A percentile compares a stretch with the other conserved stretches of the same genome.
These are phyloP conservation scores for Coemansia sp. DNA, from an alignment of 192 early-diverging fungal genomes.

Conservation along the genomic window DNA sequence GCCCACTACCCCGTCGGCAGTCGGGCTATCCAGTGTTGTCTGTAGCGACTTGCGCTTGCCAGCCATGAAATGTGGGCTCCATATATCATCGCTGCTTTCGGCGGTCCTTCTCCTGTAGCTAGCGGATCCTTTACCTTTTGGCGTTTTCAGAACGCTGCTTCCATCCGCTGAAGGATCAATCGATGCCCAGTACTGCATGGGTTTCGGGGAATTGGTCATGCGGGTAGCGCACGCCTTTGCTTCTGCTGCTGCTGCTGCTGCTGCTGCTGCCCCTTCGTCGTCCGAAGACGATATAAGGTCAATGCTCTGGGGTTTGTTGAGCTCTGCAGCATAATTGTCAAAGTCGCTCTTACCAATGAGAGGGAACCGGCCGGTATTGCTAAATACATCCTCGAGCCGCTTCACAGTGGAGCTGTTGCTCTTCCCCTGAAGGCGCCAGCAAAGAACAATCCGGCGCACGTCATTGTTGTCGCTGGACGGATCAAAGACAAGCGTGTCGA, in stretches of 20 bases:
- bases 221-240: neutral
- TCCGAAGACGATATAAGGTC: conserved; percentile 45
- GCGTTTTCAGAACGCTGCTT: neutral
- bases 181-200: conserved; percentile 24
- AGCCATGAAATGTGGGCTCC: neutral
- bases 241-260: neutral
- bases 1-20: neutral
- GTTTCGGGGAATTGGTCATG: neutral
- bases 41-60: conserved; percentile 15
- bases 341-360: conserved; percentile 5
- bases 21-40: neutral
- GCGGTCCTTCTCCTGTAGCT: neutral
- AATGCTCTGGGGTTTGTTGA: conserved; percentile 32
- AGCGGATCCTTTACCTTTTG: neutral
- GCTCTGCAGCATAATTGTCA: conserved; percentile 19
- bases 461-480: conserved; percentile 21
- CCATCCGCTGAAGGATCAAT: neutral
- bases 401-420: neutral
- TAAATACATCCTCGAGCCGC: conserved; percentile 13
- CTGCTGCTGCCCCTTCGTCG: conserved; percentile 14
- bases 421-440: conserved; percentile 9
- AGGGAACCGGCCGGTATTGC: conserved; percentile 2
- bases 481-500: conserved; percentile 28
- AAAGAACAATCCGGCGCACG: conserved; percentile 24
- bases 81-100: conserved; percentile 9